These are phyloP conservation scores for Exophiala spinifera DNA, from an alignment of 2,329 filamentous ascomycete species.

Conservation along the genomic window DNA sequence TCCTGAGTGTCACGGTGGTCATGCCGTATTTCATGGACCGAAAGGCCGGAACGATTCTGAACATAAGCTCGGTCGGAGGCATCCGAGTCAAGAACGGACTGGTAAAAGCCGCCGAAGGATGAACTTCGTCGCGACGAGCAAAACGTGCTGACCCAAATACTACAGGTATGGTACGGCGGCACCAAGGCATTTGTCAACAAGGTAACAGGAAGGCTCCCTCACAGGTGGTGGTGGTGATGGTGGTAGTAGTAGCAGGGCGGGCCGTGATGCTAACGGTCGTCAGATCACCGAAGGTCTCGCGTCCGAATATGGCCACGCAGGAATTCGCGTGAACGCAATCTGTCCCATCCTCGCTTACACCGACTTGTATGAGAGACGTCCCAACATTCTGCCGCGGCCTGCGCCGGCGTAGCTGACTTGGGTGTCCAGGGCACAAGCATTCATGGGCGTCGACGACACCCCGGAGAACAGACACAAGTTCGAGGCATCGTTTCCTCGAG, in stretches of 20 bases:
- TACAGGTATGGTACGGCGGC: constrained; percentile 24
- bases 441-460: constrained; percentile 17
- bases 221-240: too few species aligned
- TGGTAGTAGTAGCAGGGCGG: too few species aligned
- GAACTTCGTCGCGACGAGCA: too few species aligned
- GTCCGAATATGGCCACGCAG: constrained; percentile 17
- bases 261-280: neutral
- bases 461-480: constrained; percentile 13
- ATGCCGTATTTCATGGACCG: constrained; percentile 32
- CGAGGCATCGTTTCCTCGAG: constrained; percentile 15
- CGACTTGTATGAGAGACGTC: constrained; percentile 8
- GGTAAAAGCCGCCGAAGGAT: too few species aligned
- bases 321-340: constrained; percentile 13
- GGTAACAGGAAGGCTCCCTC: neutral
- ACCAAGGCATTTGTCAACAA: constrained; percentile 22
- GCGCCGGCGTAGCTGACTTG: neutral
- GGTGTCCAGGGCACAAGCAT: constrained; percentile 8
- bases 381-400: neutral
- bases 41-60: constrained; percentile 21
- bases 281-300: constrained; percentile 16
- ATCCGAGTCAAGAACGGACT: constrained; percentile 19
- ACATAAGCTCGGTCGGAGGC: constrained; percentile 24
- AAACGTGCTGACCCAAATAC: neutral
- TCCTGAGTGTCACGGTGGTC: constrained; percentile 31
- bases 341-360: constrained; percentile 18